Base-by-base conservation (phyloP, 306 rosid species). In the Mimosa pudica region DNA sequence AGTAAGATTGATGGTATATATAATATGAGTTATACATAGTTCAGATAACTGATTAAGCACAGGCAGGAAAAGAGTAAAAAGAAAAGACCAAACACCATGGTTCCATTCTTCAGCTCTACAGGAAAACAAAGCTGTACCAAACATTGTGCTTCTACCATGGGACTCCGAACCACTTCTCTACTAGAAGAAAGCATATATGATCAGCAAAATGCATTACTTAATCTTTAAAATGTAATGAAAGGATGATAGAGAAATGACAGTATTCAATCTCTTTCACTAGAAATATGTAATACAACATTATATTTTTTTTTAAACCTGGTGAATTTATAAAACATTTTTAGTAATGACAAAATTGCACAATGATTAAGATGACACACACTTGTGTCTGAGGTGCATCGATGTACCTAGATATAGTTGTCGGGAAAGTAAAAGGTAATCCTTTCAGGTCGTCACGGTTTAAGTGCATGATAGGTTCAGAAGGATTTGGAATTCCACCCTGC, bases 121-220 rank as follows among this genome's bases (percentile, higher is more conserved):
- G 97, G 98, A 80, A 94, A 91, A 83, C 97, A 92, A 75, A 94
- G 81, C 89, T 91, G 97, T 82, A 94, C 98, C 24, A 93, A 89
- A 87, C 98, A 91, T 70, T 92, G 98, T 74, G 84, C 98, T 91
- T 94, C 97, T 79, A 94, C 98, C 98, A 94, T 94, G 48, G 95
- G 97, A 85, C 98, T 91, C 79, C 86, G 83, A 44, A 94, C 98
- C 77, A 88, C 89, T 85, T 92, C 97, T 86, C 98, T 94, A 84
- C 87, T 88, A 82, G 76, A 77, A 86, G 65, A 85, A 65, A 74
- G 36, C 63, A 79, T 73, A 45, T 41, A 79, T 60, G 73, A 76
- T 81, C 83, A 81, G 87, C 80, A 79, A 84, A 61, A 61, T 71
- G 61, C 69, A 81, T 80, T 73, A 79, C 64, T 67, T 55, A 79